Evolutionary conservation across 306 rosid genomes (phyloP), one percentile per base, ranked within the genome.

Genomic region (Cicer bijugum): DNA sequence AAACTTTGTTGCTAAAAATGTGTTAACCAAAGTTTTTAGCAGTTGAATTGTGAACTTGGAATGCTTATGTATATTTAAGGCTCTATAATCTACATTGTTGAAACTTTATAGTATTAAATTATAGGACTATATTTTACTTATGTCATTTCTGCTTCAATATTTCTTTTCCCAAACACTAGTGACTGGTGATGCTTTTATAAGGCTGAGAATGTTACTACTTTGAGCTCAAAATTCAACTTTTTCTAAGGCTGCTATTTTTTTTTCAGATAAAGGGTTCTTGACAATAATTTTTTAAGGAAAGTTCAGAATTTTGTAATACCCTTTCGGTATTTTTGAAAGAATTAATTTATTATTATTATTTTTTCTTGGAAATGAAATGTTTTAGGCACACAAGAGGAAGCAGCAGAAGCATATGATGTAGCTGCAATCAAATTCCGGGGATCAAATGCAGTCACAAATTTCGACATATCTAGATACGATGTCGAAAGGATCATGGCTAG

Each of bases 371-470:
- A 59, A 59, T 59, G 66, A 59, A 59, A 33, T 45, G 4, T 40
- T 1, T 10, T 81, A 95, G 99, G 97, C 78, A 95, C 99, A 6
- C 99, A 95, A 72, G 99, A 95, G 93, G 99, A 95, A 86, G 99
- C 99, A 52, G 99, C 99, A 0, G 97, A 91, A 76, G 99, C 99
- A 9, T 95, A 95, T 66, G 99, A 95, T 76, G 71, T 95, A 60
- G 99, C 99, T 6, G 99, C 99, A 8, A 90, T 95, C 38, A 95
- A 95, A 77, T 95, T 95, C 58, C 96, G 99, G 0, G 99, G 99
- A 0, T 82, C 67, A 10, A 92, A 90, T 70, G 99, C 99, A 0
- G 97, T 95, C 1, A 95, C 99, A 8, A 95, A 95, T 73, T 95
- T 95, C 0, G 97, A 91, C 86, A 87, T 92, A 14, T 86, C 99